Evolutionary conservation across 768 basidiomycete genomes (phyloP).

Genomic region (Pleurotus sapidus): DNA sequence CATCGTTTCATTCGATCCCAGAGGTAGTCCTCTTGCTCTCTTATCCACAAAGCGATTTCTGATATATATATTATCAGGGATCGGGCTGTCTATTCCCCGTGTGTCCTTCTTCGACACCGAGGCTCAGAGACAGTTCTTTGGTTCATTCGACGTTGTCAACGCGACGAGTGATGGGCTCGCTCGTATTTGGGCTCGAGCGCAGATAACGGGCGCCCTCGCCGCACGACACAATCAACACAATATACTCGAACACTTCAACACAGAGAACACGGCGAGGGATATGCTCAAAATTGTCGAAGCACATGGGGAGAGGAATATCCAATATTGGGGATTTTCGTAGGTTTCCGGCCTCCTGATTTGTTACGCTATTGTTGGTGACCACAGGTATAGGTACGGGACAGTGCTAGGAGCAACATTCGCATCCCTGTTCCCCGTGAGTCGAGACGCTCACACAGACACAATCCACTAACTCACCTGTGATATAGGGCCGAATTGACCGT

Average conservation of each 20-base stretch:
- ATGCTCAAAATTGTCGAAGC: slow-evolving; percentile 34
- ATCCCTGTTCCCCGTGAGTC: slow-evolving; percentile 24
- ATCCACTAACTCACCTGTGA: background rate
- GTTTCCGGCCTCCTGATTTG: slow-evolving; percentile 8
- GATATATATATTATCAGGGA: slow-evolving; percentile 19
- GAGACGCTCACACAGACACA: slow-evolving; percentile 14
- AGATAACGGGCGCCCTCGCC: slow-evolving; percentile 27
- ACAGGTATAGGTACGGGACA: slow-evolving; percentile 19
- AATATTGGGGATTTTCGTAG: slow-evolving; percentile 28
- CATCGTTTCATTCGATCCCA: slow-evolving; percentile 44
- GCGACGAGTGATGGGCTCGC: slow-evolving; percentile 22
- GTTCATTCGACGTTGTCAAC: slow-evolving; percentile 16
- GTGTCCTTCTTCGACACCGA: slow-evolving; percentile 31
- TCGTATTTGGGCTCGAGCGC: slow-evolving; percentile 27
- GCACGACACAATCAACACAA: slow-evolving; percentile 20
- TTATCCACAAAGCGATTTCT: background rate
- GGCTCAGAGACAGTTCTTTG: slow-evolving; percentile 29
- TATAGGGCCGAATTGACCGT: slow-evolving; percentile 27
- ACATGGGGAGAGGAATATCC: slow-evolving; percentile 26
- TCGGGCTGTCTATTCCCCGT: slow-evolving; percentile 29
- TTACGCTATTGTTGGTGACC: background rate
- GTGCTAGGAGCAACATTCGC: slow-evolving; percentile 29
- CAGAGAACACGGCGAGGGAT: slow-evolving; percentile 33
- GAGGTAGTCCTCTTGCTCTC: slow-evolving; percentile 25
- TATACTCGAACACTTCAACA: slow-evolving; percentile 28